Evolutionary conservation across 164 flowering plant species (phyloP), one percentile per base, ranked within the genome.

Genomic region (Umbellularia californica): DNA sequence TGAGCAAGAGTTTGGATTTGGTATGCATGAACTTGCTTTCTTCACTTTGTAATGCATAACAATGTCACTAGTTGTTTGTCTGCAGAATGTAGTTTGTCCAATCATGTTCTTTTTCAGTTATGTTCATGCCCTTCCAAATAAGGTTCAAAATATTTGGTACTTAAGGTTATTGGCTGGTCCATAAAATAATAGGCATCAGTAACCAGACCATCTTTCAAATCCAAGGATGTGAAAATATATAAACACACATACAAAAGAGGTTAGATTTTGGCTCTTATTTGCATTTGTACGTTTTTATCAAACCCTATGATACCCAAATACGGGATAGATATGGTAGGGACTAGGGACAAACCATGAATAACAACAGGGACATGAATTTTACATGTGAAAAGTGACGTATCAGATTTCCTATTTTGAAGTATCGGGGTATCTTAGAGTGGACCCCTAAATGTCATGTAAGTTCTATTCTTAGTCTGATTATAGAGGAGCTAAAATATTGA

Each of bases 1-100:
- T 78, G 97, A 92, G 82, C 94, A 91, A 80, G 93, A 92, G 78
- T 92, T 92, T 79, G 97, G 97, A 2, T 92, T 92, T 78, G 84
- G 97, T 92, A 87, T 15, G 90, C 70, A 25, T 23, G 20, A 60
- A 22, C n/a, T 60, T 1, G 0, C 22, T 62, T 22, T 27, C 23
- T 64, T 65, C 13, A 65, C 22, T 30, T 51, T 24, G 20, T 62
- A 12, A 6, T 67, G 28, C 28, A 13, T 64, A 64, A 64, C 9
- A 24, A 64, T 64, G 28, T 24, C 67, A 64, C 15, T 25, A 22
- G 28, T 14, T 67, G n/a, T 67, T 67, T 20, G 28, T 67, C 28
- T 15, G 7, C 5, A 28, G 47, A 9, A 27, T 35, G 47, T 19
- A 28, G 17, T 19, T 67, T 13, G 10, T 3, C 20, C 10, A 3